Percentiles rank a stretch among this genome's conserved stretches.
phyloP scores from a whole-genome alignment of 75 land plant genomes.

The Sequoia sempervirens region DNA sequence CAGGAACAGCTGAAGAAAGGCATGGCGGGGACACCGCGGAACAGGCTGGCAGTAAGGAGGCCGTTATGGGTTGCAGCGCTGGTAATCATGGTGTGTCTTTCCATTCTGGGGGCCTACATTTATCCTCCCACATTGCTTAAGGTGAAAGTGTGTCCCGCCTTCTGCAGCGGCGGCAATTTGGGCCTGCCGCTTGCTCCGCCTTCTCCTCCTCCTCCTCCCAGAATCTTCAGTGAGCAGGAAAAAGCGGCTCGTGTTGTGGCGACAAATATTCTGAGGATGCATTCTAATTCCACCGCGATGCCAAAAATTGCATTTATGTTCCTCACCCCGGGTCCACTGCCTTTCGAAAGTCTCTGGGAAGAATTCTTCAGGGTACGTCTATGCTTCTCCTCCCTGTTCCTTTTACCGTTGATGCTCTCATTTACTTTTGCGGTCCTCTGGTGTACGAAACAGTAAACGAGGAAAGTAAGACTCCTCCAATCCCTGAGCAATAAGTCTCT shows the following conservation, averaged over 20 bases:
- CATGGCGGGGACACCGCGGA: not conserved
- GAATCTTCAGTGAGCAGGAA: slow-evolving; percentile 63
- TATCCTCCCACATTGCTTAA: slow-evolving; percentile 23
- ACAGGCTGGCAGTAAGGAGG: slow-evolving; percentile 14
- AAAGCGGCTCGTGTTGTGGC: slow-evolving; percentile 52
- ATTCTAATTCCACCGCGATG: slow-evolving; percentile 15
- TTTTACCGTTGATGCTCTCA: not conserved
- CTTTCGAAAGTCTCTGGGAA: slow-evolving; percentile 89
- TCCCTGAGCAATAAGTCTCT: not conserved
- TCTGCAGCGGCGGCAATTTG: slow-evolving; percentile 32
- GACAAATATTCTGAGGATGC: slow-evolving; percentile 43
- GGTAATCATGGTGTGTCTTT: slow-evolving; percentile 32
- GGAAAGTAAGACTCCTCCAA: not conserved
- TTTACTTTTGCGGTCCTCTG: not conserved
- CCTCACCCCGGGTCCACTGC: slow-evolving; percentile 70
- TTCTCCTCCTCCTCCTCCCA: slow-evolving; percentile 42
- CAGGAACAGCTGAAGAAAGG: not conserved
- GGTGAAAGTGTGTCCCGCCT: slow-evolving; percentile 28
- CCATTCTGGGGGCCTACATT: slow-evolving; percentile 39
- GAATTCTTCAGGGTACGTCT: slow-evolving; percentile 65
- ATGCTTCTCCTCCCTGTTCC: not conserved
- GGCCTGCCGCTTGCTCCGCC: slow-evolving; percentile 14
- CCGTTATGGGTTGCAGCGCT: slow-evolving; percentile 53
- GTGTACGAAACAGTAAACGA: not conserved
- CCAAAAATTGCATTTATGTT: slow-evolving; percentile 92